phyloP scores from a whole-genome alignment of 768 basidiomycete species.

The Rhizopogon roseolus region DNA sequence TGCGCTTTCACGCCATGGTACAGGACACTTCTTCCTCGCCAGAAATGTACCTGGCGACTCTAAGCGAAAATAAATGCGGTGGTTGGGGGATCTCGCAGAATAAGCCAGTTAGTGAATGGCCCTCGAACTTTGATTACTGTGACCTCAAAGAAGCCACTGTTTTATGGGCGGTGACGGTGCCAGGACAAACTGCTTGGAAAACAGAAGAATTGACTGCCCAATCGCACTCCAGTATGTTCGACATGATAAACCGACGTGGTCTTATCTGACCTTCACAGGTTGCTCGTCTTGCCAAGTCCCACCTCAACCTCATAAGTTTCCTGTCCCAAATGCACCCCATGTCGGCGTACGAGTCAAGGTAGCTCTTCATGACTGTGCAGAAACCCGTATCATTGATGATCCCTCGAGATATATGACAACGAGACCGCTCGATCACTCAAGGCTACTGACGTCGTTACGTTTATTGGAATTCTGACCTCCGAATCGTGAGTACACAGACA shows the following conservation, averaged over 20 bases:
- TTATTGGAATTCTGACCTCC: slow-evolving; percentile 68
- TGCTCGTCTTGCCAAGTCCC: slow-evolving; percentile 20
- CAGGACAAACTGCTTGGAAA: slow-evolving; percentile 63
- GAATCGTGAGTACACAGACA: slow-evolving; percentile 47
- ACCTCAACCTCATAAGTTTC: slow-evolving; percentile 58
- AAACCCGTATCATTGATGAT: slow-evolving; percentile 1
- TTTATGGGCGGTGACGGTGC: slow-evolving; percentile 73
- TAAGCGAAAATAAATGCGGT: slow-evolving; percentile 41
- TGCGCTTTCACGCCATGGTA: slow-evolving; percentile 73
- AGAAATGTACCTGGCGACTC: slow-evolving; percentile 63
- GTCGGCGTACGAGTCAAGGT: slow-evolving; percentile 76
- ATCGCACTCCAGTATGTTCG: slow-evolving; percentile 13
- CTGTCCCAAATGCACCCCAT: slow-evolving; percentile 46
- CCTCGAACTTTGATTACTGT: slow-evolving; percentile 33
- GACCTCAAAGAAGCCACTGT: slow-evolving; percentile 58
- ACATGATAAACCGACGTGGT: not conserved
- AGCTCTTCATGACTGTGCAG: not conserved
- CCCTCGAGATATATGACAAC: slow-evolving; percentile 55
- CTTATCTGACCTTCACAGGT: slow-evolving; percentile 6
- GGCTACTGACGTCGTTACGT: slow-evolving; percentile 58
- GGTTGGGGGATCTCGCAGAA: slow-evolving; percentile 68
- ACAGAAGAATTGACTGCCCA: slow-evolving; percentile 23
- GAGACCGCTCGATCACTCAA: slow-evolving; percentile 41
- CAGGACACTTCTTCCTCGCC: slow-evolving; percentile 76
- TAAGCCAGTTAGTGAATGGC: slow-evolving; percentile 10